Base-by-base conservation (phyloP, 2,329 filamentous ascomycete species). In the Stromatinia cepivora region DNA sequence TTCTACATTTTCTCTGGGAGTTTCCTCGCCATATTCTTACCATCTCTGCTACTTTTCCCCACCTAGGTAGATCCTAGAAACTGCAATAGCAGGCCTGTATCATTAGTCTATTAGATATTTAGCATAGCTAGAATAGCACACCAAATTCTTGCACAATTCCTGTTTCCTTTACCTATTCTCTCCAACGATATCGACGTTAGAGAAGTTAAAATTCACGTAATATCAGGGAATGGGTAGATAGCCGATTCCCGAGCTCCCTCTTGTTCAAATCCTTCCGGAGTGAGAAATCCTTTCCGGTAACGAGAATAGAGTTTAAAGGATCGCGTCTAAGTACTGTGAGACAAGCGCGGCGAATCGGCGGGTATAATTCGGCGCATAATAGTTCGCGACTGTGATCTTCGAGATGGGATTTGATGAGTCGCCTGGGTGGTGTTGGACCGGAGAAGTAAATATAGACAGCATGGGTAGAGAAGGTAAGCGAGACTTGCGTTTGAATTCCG, bases 241-340 rank as follows among this genome's bases (percentile, higher is more conserved):
- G 10, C 5, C 31, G 25, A 61, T 15, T 61, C 25, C 22, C 20
- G 36, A 42, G 10, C 7, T 22, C 31, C 31, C 45, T n/a, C 45
- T 25, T 25, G 59, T 36, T 39, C 15, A 15, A 39, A 63, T 63
- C 46, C 59, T 52, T 63, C 46, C 31, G 59, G 57, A 61, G 31
- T 46, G 25, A 46, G n/a, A 63, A 39, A 63, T 50, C 61, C 61
- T 63, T 42, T 17, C 22, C 31, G 61, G n/a, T 5, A 28, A 50
- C 22, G 34, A 28, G 28, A 63, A 52, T 52, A 63, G 61, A 34
- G 31, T 17, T 39, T 36, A 46, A n/a, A 22, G 61, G 46, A 52
- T 52, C 34, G 61, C 61, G 31, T 17, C 50, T 63, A 52, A 25
- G 15, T 13, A 39, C 15, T 36, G 22, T n/a, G 46, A 15, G 9